Base-by-base conservation (phyloP, 805 yeast genomes). In the Pichia cephalocereana region DNA sequence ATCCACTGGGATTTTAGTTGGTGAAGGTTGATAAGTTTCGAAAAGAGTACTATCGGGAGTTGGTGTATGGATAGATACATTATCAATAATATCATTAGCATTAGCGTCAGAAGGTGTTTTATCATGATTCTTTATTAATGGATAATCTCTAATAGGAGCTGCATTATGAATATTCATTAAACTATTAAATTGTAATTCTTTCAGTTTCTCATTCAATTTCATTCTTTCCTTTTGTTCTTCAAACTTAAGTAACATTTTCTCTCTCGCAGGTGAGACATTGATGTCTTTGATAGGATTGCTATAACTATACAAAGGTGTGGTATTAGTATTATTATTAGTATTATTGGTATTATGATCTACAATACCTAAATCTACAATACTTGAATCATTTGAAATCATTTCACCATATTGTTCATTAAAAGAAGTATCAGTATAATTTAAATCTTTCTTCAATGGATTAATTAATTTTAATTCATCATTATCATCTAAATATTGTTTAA, bases 291-390 rank as follows among this genome's bases (percentile, higher is more conserved):
- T 23, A 6, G 26, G 26, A 23, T 23, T 23, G 1, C 5, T 23
- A 23, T 23, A 23, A 4, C 26, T 23, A 23, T 23, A 23, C 5
- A 23, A 23, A 23, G 26, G 26, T 5, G 26, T 19, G 23, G 2
- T 19, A 4, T 19, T 19, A 19, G 23, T 23, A 23, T 23, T 23
- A 23, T 23, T 23, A 23, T 6, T 23, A 23, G 3, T 23, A 23
- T 4, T 23, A 30, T 4, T 30, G 5, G 8, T 30, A 12, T 30
- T n/a, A 30, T 62, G 62, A 10, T 59, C 44, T 2, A 66, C 52
- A 41, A 63, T 63, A 37, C 57, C 64, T 32, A 64, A 56, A 4
- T 64, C 66, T 1, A 64, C 61, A 46, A 63, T 59, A 31, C 57
- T 17, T 45, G 31, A 26, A 26, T 36, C 47, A 36, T 38, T 46